phyloP scores from a whole-genome alignment of 768 basidiomycete species.

The Tylopilus balloui region DNA sequence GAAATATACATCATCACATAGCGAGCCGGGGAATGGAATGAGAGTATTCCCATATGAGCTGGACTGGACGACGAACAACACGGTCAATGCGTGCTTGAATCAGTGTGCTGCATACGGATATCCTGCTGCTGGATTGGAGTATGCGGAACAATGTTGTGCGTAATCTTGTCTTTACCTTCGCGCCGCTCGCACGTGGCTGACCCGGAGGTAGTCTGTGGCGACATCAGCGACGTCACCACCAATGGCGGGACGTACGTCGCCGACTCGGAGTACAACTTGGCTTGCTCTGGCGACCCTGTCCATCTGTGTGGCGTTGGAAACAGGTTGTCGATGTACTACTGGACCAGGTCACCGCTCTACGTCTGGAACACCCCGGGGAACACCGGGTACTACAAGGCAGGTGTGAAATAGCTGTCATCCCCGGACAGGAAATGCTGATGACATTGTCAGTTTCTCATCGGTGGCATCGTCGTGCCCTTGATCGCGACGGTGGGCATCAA shows the following conservation, averaged over 20 bases:
- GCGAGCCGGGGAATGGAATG: slow-evolving; percentile 44
- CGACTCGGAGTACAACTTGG: slow-evolving; percentile 39
- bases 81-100: slow-evolving; percentile 57
- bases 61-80: slow-evolving; percentile 56
- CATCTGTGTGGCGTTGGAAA: slow-evolving; percentile 62
- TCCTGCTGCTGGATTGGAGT: slow-evolving; percentile 66
- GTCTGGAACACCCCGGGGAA: slow-evolving; percentile 63
- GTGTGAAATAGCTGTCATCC: slow-evolving; percentile 12
- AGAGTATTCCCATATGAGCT: slow-evolving; percentile 60
- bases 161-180: background rate
- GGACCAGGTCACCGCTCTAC: slow-evolving; percentile 46
- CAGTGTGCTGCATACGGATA: slow-evolving; percentile 72
- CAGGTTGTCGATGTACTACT: slow-evolving; percentile 51
- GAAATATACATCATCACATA: slow-evolving; percentile 23
- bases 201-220: slow-evolving; percentile 58
- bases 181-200: no score
- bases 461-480: slow-evolving; percentile 65
- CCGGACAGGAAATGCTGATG: background rate
- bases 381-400: slow-evolving; percentile 67
- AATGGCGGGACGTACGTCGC: slow-evolving; percentile 31
- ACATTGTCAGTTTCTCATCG: slow-evolving; percentile 39
- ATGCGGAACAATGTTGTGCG: slow-evolving; percentile 66
- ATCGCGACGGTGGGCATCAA: slow-evolving; percentile 75
- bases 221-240: slow-evolving; percentile 46
- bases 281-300: slow-evolving; percentile 69